A percentile compares a stretch with the other conserved stretches of the same genome.
These are phyloP conservation scores for Collariella sp. DNA, from an alignment of 495 filamentous ascomycete genomes.

Conservation along the genomic window DNA sequence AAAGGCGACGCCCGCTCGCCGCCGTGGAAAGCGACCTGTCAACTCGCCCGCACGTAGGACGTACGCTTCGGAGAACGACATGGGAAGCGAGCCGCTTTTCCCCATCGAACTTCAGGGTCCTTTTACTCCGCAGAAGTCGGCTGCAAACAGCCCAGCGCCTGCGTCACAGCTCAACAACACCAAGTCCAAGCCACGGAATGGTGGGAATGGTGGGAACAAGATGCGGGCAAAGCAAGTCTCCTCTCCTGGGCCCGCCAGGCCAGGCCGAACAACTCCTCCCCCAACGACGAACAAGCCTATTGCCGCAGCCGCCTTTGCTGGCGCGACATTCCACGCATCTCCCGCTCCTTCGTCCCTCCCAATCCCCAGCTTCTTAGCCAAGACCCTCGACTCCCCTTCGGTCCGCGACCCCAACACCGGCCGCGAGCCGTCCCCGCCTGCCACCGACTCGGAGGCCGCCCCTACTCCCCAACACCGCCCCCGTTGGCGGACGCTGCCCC, in stretches of 20 bases:
- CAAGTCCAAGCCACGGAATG: slow-evolving; percentile 27
- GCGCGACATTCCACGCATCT: slow-evolving; percentile 90
- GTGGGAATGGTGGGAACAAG: slow-evolving; percentile 23
- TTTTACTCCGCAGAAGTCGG: slow-evolving; percentile 32
- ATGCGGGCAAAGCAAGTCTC: slow-evolving; percentile 24
- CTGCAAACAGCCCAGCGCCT: slow-evolving; percentile 18
- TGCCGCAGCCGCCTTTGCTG: slow-evolving; percentile 66
- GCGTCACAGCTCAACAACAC: slow-evolving; percentile 16
- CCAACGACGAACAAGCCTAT: slow-evolving; percentile 27
- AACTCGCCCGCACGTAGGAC: slow-evolving; percentile 32
- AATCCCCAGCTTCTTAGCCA: slow-evolving; percentile 86
- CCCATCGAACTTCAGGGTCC: slow-evolving; percentile 24
- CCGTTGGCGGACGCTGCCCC: slow-evolving; percentile 19
- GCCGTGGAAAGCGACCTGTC: slow-evolving; percentile 30
- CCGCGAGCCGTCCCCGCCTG: slow-evolving; percentile 31
- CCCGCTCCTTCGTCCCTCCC: slow-evolving; percentile 89
- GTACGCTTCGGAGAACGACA: slow-evolving; percentile 44
- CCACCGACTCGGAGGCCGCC: slow-evolving; percentile 37
- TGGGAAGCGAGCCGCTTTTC: slow-evolving; percentile 20
- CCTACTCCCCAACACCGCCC: slow-evolving; percentile 32
- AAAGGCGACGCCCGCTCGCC: slow-evolving; percentile 35
- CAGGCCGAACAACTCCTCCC: slow-evolving; percentile 36
- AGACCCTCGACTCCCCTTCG: slow-evolving; percentile 54
- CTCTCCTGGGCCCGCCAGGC: slow-evolving; percentile 29
- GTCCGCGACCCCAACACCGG: slow-evolving; percentile 25